These are phyloP conservation scores for Pythium grandisporangium DNA, from an alignment of 352 stramenopile species.

Conservation along the genomic window DNA sequence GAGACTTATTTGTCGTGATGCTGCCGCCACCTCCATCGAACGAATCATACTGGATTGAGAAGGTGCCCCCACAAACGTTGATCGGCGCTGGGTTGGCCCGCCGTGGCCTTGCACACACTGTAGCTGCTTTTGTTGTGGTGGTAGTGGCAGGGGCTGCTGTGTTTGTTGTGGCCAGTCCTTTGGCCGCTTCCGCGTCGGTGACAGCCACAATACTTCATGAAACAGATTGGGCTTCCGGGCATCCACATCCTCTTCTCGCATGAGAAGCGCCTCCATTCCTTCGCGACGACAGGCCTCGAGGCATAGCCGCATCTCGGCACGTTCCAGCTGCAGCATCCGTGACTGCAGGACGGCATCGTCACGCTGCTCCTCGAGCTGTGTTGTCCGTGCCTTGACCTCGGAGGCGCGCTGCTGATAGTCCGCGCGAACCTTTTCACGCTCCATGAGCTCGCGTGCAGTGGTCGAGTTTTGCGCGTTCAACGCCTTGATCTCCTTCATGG, in stretches of 20 bases:
- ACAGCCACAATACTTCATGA: constrained; percentile 16
- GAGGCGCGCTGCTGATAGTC: constrained; percentile 46
- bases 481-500: constrained; percentile 33
- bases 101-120: too few relatives aligned
- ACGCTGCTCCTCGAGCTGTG: constrained; percentile 39
- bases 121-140: too few relatives aligned
- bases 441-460: constrained; percentile 30
- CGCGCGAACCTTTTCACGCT: constrained; percentile 42
- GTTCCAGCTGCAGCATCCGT: constrained; percentile 24
- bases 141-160: too few relatives aligned
- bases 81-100: too few relatives aligned
- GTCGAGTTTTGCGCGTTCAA: constrained; percentile 37
- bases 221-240: constrained; percentile 37
- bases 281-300: constrained; percentile 34
- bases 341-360: constrained; percentile 39
- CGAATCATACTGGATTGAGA: too few relatives aligned
- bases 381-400: constrained; percentile 34
- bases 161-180: too few relatives aligned
- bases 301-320: constrained; percentile 21
- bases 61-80: too few relatives aligned
- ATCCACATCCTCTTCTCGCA: constrained; percentile 69
- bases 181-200: too few relatives aligned
- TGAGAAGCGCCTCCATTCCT: constrained; percentile 30
- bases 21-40: too few relatives aligned
- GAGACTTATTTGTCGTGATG: too few relatives aligned